These are phyloP conservation scores for Taxawa tesnikishii DNA, from an alignment of 2,329 filamentous ascomycete species.

Conservation along the genomic window DNA sequence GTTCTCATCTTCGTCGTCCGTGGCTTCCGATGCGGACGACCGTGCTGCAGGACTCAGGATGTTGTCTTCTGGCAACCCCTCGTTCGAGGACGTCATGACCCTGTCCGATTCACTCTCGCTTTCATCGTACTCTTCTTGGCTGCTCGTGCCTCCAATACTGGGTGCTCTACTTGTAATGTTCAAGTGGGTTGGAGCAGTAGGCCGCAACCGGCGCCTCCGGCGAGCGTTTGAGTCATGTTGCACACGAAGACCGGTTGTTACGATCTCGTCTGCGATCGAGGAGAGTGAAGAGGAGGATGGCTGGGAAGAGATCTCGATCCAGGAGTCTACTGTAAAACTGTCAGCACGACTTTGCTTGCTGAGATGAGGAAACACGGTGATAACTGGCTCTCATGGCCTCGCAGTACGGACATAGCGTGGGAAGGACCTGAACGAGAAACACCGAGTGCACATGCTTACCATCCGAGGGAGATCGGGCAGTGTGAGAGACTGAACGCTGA, in stretches of 20 bases:
- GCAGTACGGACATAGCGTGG: background rate
- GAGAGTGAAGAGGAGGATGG: conserved; percentile 90
- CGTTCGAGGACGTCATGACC: conserved; percentile 51
- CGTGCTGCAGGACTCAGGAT: conserved; percentile 14
- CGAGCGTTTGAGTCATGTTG: conserved; percentile 52
- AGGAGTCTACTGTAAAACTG: conserved; percentile 58
- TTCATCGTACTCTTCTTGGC: conserved; percentile 90
- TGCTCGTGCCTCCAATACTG: conserved; percentile 46
- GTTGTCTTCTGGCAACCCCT: conserved; percentile 25
- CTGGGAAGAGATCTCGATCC: conserved; percentile 88
- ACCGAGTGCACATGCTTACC: conserved; percentile 4
- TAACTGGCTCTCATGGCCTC: background rate
- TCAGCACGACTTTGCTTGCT: conserved; percentile 3
- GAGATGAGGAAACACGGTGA: background rate
- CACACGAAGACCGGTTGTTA: conserved; percentile 75
- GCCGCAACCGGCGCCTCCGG: conserved; percentile 36
- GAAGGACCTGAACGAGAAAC: background rate
- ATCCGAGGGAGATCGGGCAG: conserved; percentile 8
- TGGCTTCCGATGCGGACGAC: conserved; percentile 26
- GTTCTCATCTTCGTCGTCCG: conserved; percentile 58
- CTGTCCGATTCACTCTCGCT: conserved; percentile 82
- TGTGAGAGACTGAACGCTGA: conserved; percentile 17
- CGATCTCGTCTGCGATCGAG: conserved; percentile 72
- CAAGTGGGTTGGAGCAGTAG: conserved; percentile 27
- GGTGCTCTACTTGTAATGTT: conserved; percentile 30